Base-by-base conservation (phyloP, 2,329 filamentous ascomycete genomes). In the Apiospora malaysiana region DNA sequence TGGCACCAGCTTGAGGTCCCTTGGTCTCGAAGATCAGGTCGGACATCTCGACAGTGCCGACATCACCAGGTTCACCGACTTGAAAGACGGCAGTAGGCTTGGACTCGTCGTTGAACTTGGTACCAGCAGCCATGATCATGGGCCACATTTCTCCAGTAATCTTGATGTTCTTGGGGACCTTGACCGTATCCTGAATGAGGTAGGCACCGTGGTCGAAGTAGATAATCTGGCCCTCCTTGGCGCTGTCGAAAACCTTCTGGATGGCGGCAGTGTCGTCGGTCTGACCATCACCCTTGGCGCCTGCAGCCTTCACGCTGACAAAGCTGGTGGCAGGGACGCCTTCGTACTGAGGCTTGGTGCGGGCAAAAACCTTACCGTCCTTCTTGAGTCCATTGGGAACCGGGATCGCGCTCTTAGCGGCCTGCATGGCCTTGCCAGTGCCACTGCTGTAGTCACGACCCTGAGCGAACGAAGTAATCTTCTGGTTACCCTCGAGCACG, bases 111-210 rank as follows among this genome's bases (percentile, higher is more conserved):
- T 86, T 83, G 85, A 98, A 98, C 74, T 82, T 86, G 77, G 83
- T 79, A 69, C 95, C 95, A 68, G 91, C 89, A 37, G 94, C 95
- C 87, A 98, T 92, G 80, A 98, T 92, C 73, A 97, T 84, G 2
- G 95, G 92, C 93, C 94, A 97, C 79, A 97, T 91, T 83, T 98
- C 94, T 77, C 95, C 95, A 9, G 93, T 93, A 79, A 98, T 95
- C 83, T 91, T 93, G 84, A 95, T 90, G 78, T 94, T 89, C 85
- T 92, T 92, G 71, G 93, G 93, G 10, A 95, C 86, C 75, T 88
- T 87, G 79, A 95, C 83, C 0, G 93, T 95, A 75, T 89, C 85
- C 59, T 88, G 90, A 75, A 95, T 84, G 70, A 93, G 80, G 79
- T 95, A 94, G 68, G 91, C 88, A 70, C 93, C 93, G 77, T 92